Evolutionary conservation across 805 yeast genomes (phyloP), one percentile per base, ranked within the genome.

Genomic region (Yarrowia deformans): DNA sequence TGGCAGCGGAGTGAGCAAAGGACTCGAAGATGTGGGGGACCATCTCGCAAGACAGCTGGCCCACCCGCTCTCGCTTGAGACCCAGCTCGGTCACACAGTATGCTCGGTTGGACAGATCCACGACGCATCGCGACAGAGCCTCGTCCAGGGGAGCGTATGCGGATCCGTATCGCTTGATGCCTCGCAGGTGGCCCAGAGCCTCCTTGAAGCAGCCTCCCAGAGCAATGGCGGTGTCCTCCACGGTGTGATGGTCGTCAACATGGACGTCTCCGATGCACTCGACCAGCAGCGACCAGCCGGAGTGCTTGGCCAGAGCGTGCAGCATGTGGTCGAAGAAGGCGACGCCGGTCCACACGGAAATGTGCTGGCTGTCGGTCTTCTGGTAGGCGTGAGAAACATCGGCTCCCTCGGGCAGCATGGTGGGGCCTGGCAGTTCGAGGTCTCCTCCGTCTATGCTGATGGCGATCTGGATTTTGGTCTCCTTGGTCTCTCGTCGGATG

Each of bases 321-420:
- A 95, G 82, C 99, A 95, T 95, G 79, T 95, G 99, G 81, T 95
- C 98, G 70, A 94, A 81, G 77, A 95, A 95, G 0, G 98, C 99
- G 69, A 95, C 86, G 67, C 99, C 99, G 0, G 98, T 90, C 75
- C 91, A 90, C 66, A 95, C 87, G 40, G 87, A 82, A 70, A 95
- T 93, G 10, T 84, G 81, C 79, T 94, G 98, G 8, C 89, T 79
- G 14, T 84, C 80, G 0, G 97, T 86, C 29, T 84, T 76, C 76
- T 92, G 97, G 29, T 88, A 77, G 29, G 97, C 97, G 75, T 86
- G 89, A 32, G 73, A 71, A 54, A 81, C 79, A 18, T 72, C 74
- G 45, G 71, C 79, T 75, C 56, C 76, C 74, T 48, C 78, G 72
- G 71, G 54, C 43, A 89, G 82, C 39, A 90, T 83, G 23, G 93